A percentile compares a stretch with the other conserved stretches of the same genome.
Evolutionary conservation across 495 filamentous ascomycete species (phyloP).

Genomic region (Oidiodendron maius): DNA sequence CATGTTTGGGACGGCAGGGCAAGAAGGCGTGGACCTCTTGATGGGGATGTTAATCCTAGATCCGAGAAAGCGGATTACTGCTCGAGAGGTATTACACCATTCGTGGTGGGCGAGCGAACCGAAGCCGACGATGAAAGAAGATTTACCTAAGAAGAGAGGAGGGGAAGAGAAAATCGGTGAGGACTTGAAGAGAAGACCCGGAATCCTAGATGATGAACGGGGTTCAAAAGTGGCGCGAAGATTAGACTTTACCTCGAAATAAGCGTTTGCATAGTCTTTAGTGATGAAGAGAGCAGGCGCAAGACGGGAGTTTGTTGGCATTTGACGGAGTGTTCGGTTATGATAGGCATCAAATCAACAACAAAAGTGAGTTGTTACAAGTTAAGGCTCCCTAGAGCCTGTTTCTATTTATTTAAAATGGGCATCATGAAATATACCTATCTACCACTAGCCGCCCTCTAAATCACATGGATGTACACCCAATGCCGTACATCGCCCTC

Average conservation of each 20-base stretch:
- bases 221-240: conserved; percentile 74
- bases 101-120: conserved; percentile 83
- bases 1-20: conserved; percentile 70
- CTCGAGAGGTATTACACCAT: conserved; percentile 71
- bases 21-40: conserved; percentile 78
- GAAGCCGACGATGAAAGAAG: conserved; percentile 73
- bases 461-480: conserved; percentile 78
- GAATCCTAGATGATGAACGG: conserved; percentile 59
- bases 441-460: background rate
- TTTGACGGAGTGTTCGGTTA: background rate
- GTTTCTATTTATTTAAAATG: background rate
- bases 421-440: background rate
- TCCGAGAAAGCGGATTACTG: conserved; percentile 73
- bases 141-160: conserved; percentile 66
- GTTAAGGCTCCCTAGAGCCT: no score
- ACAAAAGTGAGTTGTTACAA: no score
- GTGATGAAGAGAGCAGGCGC: background rate
- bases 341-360: background rate
- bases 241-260: conserved; percentile 72
- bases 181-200: conserved; percentile 76
- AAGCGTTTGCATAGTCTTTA: no score
- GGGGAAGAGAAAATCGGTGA: conserved; percentile 73
- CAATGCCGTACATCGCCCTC: conserved; percentile 95
- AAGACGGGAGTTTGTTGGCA: background rate
- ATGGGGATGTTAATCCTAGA: conserved; percentile 82